Percentiles rank a stretch among this genome's conserved stretches.
phyloP scores from a whole-genome alignment of 176 grass and related monocot genomes.

The Saccharum spontaneum region DNA sequence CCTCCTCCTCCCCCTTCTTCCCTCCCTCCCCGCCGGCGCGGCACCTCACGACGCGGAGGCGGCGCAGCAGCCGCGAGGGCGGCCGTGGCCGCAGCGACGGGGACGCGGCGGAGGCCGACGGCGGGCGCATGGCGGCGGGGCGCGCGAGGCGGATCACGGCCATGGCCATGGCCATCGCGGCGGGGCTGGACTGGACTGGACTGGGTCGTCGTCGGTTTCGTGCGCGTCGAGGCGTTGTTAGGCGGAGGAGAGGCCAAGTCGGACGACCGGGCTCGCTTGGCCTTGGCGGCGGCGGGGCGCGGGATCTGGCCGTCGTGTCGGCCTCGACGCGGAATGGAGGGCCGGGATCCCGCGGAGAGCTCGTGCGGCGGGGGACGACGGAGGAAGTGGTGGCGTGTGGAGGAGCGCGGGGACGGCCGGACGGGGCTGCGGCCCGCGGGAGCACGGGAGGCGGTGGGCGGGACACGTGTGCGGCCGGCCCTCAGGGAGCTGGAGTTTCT shows the following conservation, averaged over 20 bases:
- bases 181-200: background rate
- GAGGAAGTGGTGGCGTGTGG: constrained; percentile 1
- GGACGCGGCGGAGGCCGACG: background rate
- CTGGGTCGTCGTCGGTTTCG: background rate
- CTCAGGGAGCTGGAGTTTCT: background rate
- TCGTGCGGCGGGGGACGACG: constrained; percentile 23
- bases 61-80: background rate
- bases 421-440: background rate
- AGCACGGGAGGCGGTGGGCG: constrained; percentile 7
- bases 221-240: background rate
- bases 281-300: background rate
- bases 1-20: background rate
- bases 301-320: background rate
- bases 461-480: constrained; percentile 22
- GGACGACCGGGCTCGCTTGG: background rate
- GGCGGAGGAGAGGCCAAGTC: background rate
- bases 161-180: constrained; percentile 35
- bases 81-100: background rate
- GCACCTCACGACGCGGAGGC: constrained; percentile 39
- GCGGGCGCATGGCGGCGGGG: constrained; percentile 1
- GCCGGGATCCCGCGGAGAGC: background rate
- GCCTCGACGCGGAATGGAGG: background rate
- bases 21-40: background rate
- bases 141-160: constrained; percentile 43
- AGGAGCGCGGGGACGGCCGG: background rate